Conservation (phyloP, 2,329 filamentous ascomycete species). For the Alternaria sp. region DNA sequence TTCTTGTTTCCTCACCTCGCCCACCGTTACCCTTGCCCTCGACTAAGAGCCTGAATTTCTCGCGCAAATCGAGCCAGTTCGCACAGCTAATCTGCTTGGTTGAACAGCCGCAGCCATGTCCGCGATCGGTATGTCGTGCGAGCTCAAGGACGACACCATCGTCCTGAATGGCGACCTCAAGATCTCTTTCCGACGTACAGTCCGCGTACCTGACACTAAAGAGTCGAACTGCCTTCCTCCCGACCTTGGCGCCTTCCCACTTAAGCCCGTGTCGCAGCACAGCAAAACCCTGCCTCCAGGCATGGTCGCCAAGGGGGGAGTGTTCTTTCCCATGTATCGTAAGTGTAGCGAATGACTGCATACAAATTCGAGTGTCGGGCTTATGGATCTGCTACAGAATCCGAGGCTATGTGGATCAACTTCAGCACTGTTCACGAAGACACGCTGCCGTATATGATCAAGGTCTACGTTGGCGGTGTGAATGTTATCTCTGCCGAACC, state of each 20-base stretch:
- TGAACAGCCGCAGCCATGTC: not conserved
- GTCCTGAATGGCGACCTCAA: slow-evolving; percentile 23
- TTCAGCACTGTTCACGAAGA: slow-evolving; percentile 30
- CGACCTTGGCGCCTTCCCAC: slow-evolving; percentile 23
- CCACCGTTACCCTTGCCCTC: not conserved
- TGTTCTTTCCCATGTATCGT: slow-evolving; percentile 62
- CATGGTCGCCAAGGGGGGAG: slow-evolving; percentile 54
- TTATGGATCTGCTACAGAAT: slow-evolving; percentile 30
- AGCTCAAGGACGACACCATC: slow-evolving; percentile 2
- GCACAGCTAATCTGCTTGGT: not conserved
- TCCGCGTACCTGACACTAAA: slow-evolving; percentile 29
- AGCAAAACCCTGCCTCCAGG: slow-evolving; percentile 42
- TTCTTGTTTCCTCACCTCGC: not conserved
- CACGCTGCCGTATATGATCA: slow-evolving; percentile 47
- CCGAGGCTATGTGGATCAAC: slow-evolving; percentile 57
- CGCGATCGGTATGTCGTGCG: not conserved
- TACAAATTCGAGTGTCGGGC: not conserved
- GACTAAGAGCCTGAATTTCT: not conserved
- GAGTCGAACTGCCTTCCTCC: slow-evolving; percentile 44
- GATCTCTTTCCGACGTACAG: slow-evolving; percentile 26
- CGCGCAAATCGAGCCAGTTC: not conserved
- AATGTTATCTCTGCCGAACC: slow-evolving; percentile 55
- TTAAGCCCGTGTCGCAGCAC: slow-evolving; percentile 31
- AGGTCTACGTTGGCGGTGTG: slow-evolving; percentile 53
- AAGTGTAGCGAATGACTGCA: slow-evolving; percentile 34